Conservation (phyloP, 129 eudicot genomes). For the Cynara cardunculus region DNA sequence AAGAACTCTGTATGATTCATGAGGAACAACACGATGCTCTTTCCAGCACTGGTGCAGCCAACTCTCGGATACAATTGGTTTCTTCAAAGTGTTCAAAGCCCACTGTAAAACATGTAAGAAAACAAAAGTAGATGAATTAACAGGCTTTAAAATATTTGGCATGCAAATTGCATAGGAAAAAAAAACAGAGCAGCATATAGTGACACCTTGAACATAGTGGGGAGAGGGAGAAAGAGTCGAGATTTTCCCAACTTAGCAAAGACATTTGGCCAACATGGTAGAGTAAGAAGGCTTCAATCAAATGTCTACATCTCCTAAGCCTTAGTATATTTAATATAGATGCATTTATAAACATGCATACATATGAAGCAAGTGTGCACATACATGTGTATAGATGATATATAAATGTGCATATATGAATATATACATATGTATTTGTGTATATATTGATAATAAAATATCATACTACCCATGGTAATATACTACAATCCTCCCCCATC, state of each 20-base stretch:
- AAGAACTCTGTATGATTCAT: slow-evolving; percentile 79
- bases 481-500: neutral
- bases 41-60: slow-evolving; percentile 97
- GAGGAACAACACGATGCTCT: slow-evolving; percentile 94
- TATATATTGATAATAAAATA: neutral
- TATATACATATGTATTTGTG: neutral
- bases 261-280: neutral
- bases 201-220: neutral
- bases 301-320: neutral
- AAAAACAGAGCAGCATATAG: neutral
- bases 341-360: neutral
- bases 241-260: neutral
- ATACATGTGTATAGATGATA: neutral
- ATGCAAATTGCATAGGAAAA: slow-evolving; percentile 7
- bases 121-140: slow-evolving; percentile 1
- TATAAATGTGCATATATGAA: neutral
- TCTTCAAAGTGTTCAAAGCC: slow-evolving; percentile 70
- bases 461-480: neutral
- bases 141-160: neutral
- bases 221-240: neutral
- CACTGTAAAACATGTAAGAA: slow-evolving; percentile 47
- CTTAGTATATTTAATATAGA: neutral
- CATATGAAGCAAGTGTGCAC: neutral
- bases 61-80: slow-evolving; percentile 74
- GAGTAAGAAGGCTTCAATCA: neutral